Evolutionary conservation across 352 stramenopile genomes (phyloP), one percentile per base, ranked within the genome.

Genomic region (Phytophthora pinifolia): DNA sequence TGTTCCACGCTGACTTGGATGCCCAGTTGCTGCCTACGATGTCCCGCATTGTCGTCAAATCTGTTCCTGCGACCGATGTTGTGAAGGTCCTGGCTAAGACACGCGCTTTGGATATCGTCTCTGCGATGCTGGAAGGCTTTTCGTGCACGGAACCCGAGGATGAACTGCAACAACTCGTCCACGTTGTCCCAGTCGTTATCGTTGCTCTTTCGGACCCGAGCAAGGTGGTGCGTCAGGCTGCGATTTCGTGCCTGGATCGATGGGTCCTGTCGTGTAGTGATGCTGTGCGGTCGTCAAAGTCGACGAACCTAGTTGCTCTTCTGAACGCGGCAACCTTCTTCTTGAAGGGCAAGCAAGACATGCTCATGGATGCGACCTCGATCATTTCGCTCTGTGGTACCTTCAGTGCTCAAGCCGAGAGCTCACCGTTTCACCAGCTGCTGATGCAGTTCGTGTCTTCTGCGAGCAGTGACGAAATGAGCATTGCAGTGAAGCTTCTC

Each of bases 281-380:
- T n/a, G 36, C 48, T 32, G 46, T 73, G 25, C 38, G 53, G 10
- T 53, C 50, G 13, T 62, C 59, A 0, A 60, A 46, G 14, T 67
- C 59, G 30, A 15, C 49, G 14, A 51, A 74, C 8, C 34, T 84
- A 22, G 68, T 74, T 32, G 48, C 65, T 15, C 60, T 72, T 9
- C 50, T 64, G 5, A 64, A 70, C 17, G 70, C 77, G 1, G 62
- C 62, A 3, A 25, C 45, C 4, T 83, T 75, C n/a, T 62, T 95
- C 2, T 14, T 92, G 9, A 46, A 81, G 10, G 77, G 77, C 13
- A 88, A 88, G 45, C 62, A 84, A 31, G 85, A 95, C 47, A 86
- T 95, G 29, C 6, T 76, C 20, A 92, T 93, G 81, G 85, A 95
- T 60, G 56, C 54, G 7, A 68, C 68, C 41, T 83, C 84, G 5